Conservation (phyloP, 129 eudicot genomes). For the Escallonia rubra region DNA sequence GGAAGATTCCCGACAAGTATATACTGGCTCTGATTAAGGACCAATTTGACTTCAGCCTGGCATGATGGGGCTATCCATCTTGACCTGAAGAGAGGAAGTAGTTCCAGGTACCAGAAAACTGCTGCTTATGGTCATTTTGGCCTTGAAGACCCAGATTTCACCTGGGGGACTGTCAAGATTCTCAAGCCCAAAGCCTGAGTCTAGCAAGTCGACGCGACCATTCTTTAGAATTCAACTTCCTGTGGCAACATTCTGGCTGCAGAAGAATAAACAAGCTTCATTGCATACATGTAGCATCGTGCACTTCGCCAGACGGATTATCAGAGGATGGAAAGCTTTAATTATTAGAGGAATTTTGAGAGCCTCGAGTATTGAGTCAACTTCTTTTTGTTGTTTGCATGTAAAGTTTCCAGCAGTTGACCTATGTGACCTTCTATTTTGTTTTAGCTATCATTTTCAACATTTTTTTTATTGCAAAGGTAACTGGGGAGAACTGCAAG, state of each 20-base stretch:
- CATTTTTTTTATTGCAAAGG: too few species aligned
- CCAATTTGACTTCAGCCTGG: constrained; percentile 14
- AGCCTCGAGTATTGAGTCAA: not conserved
- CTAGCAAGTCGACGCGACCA: not conserved
- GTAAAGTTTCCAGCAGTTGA: not conserved
- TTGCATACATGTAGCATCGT: not conserved
- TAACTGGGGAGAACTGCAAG: too few species aligned
- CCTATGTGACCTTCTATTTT: too few species aligned
- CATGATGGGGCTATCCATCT: constrained; percentile 9
- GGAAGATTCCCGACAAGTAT: constrained; percentile 12
- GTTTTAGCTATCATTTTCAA: too few species aligned
- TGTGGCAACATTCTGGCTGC: too few species aligned
- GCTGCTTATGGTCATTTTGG: constrained; percentile 20
- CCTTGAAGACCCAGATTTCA: constrained; percentile 16
- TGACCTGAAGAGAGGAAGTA: constrained; percentile 13
- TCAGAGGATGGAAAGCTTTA: not conserved
- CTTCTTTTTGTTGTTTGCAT: not conserved
- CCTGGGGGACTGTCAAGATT: constrained; percentile 8
- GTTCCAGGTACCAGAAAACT: constrained; percentile 17
- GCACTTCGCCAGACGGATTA: not conserved
- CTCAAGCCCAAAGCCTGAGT: constrained; percentile 4
- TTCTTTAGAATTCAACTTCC: too few species aligned
- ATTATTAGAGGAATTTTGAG: not conserved
- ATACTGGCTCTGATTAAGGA: constrained; percentile 15
- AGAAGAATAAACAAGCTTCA: too few species aligned